phyloP scores from a whole-genome alignment of 2,329 filamentous ascomycete species.

The Penicillium sp. region DNA sequence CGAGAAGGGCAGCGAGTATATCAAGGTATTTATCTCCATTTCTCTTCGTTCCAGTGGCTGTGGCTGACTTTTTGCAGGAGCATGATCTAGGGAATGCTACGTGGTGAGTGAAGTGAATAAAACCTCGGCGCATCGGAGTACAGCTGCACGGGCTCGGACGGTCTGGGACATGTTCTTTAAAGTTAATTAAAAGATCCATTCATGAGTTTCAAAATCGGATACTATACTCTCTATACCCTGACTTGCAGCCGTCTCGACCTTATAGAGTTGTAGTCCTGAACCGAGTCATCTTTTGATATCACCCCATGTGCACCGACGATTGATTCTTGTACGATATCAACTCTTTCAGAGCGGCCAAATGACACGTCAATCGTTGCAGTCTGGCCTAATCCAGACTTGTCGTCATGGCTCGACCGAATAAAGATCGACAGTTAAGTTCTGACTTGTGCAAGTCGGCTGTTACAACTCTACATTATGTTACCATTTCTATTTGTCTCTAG shows the following conservation, averaged over 20 bases:
- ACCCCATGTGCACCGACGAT: no score
- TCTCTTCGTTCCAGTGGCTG: background rate
- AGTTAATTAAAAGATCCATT: background rate
- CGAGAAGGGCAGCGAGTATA: slow-evolving; percentile 89
- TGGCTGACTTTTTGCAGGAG: slow-evolving; percentile 25
- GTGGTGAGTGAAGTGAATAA: slow-evolving; percentile 19
- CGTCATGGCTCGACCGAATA: background rate
- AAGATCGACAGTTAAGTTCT: no score
- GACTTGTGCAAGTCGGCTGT: no score
- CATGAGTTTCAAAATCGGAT: no score
- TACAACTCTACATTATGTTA: no score
- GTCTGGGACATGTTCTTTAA: slow-evolving; percentile 1
- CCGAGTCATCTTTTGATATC: no score
- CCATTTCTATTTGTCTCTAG: no score
- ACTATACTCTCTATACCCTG: no score
- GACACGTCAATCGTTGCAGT: background rate
- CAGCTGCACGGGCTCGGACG: slow-evolving; percentile 10
- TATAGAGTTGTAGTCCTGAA: no score
- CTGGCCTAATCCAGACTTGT: background rate
- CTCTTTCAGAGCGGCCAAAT: background rate
- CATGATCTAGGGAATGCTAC: slow-evolving; percentile 37
- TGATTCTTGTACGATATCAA: background rate
- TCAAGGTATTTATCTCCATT: slow-evolving; percentile 57
- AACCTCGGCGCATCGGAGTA: slow-evolving; percentile 22
- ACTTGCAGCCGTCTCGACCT: no score